Percentiles rank a stretch among this genome's conserved stretches.
Conservation (phyloP, 306 rosid species). For the Benincasa hispida region DNA sequence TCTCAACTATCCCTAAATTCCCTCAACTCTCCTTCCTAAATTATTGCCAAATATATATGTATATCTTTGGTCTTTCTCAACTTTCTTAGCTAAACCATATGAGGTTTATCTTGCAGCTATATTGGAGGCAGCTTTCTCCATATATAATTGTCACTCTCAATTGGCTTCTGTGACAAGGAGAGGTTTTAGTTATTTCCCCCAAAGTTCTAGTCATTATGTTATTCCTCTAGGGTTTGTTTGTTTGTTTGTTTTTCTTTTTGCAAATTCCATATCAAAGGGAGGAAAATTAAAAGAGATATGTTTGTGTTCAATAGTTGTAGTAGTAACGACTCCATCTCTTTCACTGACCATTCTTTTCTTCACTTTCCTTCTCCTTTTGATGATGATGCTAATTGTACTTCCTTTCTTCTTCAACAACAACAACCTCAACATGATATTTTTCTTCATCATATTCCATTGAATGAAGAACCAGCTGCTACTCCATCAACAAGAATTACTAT, state of each 20-base stretch:
- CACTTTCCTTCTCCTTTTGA: conserved; percentile 43
- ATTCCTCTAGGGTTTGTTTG: background rate
- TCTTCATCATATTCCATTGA: background rate
- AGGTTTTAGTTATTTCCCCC: background rate
- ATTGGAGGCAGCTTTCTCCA: too few species aligned
- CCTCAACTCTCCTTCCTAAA: background rate
- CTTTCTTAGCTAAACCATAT: too few species aligned
- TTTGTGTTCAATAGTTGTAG: conserved; percentile 31
- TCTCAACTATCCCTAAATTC: conserved; percentile 18
- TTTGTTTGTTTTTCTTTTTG: background rate
- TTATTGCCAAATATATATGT: background rate
- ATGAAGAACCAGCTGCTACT: conserved; percentile 4
- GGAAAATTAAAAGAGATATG: conserved; percentile 14
- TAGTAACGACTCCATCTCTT: conserved; percentile 29
- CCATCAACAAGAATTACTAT: too few species aligned
- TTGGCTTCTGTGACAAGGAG: background rate
- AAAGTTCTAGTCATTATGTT: background rate
- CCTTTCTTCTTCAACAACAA: conserved; percentile 12
- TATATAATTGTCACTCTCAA: conserved; percentile 3
- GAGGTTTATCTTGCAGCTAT: too few species aligned
- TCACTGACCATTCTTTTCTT: conserved; percentile 28
- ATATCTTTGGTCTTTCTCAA: background rate
- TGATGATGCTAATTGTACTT: conserved; percentile 15
- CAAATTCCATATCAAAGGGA: background rate
- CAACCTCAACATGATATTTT: conserved; percentile 12